A percentile compares a stretch with the other conserved stretches of the same genome.
These are phyloP conservation scores for Plasmodium vinckei DNA, from an alignment of 169 alveolate genomes.

Conservation along the genomic window DNA sequence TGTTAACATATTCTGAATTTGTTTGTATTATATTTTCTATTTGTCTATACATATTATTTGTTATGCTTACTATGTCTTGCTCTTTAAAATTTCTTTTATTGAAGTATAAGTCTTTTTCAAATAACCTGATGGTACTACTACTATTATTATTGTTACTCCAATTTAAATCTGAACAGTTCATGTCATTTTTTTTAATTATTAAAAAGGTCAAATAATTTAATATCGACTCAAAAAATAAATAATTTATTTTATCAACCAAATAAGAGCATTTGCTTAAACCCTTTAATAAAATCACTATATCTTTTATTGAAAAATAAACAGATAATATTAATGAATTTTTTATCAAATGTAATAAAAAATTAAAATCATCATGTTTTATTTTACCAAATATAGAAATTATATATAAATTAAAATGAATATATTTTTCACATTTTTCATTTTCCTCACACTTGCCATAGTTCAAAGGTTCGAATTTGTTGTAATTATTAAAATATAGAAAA, in stretches of 20 bases:
- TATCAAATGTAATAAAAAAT: slow-evolving; percentile 34
- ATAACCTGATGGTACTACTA: too few relatives aligned
- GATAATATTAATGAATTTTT: slow-evolving; percentile 23
- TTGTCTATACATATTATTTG: background rate
- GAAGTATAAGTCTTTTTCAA: too few relatives aligned
- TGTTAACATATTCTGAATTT: background rate
- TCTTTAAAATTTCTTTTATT: too few relatives aligned
- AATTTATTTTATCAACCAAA: slow-evolving; percentile 35
- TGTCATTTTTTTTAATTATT: background rate
- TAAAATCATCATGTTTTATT: slow-evolving; percentile 13
- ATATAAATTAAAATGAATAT: slow-evolving; percentile 18
- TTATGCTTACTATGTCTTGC: too few relatives aligned
- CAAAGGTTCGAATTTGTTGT: background rate
- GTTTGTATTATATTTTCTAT: slow-evolving; percentile 5
- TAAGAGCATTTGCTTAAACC: slow-evolving; percentile 8
- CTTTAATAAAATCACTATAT: slow-evolving; percentile 24
- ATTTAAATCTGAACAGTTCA: background rate
- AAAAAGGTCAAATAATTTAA: slow-evolving; percentile 44
- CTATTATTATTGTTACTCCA: too few relatives aligned
- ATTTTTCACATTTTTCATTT: background rate
- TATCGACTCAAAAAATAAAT: slow-evolving; percentile 39
- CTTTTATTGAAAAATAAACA: slow-evolving; percentile 20
- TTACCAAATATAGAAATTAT: slow-evolving; percentile 34
- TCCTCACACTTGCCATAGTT: background rate
- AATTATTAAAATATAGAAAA: slow-evolving; percentile 1